Base-by-base conservation (phyloP, 208 protist genomes). In the Herpetomonas muscarum region DNA sequence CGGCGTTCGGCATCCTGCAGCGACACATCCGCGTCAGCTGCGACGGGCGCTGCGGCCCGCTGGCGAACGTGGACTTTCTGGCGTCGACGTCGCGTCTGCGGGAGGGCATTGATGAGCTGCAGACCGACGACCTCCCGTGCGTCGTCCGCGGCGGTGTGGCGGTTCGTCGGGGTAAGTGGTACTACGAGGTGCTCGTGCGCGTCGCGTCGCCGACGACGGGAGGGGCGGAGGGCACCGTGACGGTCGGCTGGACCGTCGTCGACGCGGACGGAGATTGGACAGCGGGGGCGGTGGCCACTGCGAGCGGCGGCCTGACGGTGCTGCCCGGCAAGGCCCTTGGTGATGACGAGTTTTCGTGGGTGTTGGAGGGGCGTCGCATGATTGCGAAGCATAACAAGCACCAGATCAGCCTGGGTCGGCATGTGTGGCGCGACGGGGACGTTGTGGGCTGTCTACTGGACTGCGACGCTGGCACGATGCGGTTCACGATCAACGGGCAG, bases 361-460 rank as follows among this genome's bases (percentile, higher is more conserved):
- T 78, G 12, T 42, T 94, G 9, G 91, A 96, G 32, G 77, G 79
- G n/a, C 61, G 67, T 6, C 77, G 85, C 54, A 85, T 92, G 71
- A 72, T 86, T 6, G 81, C 76, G 28, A 67, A 81, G 31, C 81
- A 91, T 67, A 79, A 77, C 62, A 70, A 68, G 13, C 73, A 78
- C 34, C 79, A 92, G 36, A 49, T 69, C n/a, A 88, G 67, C 51
- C 51, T 90, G 1, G 52, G 72, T 3, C 68, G 71, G 21, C 77
- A 71, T 3, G 29, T 57, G 28, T 94, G 87, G 88, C 80, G 74
- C 55, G 82, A 86, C 32, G 86, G 87, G 19, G 87, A 96, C 44
- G 78, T 96, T 1, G 58, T 96, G 2, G 91, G 91, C 10, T 96
- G 91, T 47, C 52, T 87, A 51, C 61, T 96, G 0, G 86, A 96